These are phyloP conservation scores for Castanea crenata DNA, from an alignment of 306 rosid species.

Conservation along the genomic window DNA sequence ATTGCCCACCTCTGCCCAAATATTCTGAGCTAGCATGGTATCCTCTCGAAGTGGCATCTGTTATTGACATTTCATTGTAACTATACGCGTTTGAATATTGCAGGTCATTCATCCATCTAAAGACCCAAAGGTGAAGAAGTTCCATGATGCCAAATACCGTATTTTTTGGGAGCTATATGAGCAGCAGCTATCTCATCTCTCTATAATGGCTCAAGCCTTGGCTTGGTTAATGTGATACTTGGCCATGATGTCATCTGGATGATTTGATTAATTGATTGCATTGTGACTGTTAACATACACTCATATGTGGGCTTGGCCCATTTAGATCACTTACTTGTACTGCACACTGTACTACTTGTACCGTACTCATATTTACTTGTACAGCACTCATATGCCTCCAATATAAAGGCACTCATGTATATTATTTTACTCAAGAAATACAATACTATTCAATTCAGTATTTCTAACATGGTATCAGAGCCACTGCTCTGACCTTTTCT, in stretches of 20 bases:
- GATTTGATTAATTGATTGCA: neutral
- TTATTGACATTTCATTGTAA: conserved; percentile 2
- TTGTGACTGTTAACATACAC: neutral
- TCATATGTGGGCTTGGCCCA: no score
- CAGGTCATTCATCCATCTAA: conserved; percentile 80
- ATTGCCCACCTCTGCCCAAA: conserved; percentile 1
- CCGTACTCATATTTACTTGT: no score
- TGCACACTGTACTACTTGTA: no score
- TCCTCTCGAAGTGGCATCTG: neutral
- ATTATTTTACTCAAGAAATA: no score
- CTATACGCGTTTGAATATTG: conserved; percentile 14
- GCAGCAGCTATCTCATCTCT: conserved; percentile 73
- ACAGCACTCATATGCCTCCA: no score
- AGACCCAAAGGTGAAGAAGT: conserved; percentile 78
- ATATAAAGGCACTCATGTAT: no score
- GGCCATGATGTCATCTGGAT: conserved; percentile 12
- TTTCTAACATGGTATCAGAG: no score
- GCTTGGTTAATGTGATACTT: conserved; percentile 30
- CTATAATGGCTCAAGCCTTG: conserved; percentile 73
- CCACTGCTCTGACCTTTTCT: no score
- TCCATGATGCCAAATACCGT: conserved; percentile 78
- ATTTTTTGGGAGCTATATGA: conserved; percentile 76
- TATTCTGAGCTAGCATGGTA: neutral
- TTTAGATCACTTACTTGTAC: no score
- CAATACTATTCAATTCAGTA: no score